phyloP scores from a whole-genome alignment of 2,329 filamentous ascomycete genomes.

The Zasmidium angulare region DNA sequence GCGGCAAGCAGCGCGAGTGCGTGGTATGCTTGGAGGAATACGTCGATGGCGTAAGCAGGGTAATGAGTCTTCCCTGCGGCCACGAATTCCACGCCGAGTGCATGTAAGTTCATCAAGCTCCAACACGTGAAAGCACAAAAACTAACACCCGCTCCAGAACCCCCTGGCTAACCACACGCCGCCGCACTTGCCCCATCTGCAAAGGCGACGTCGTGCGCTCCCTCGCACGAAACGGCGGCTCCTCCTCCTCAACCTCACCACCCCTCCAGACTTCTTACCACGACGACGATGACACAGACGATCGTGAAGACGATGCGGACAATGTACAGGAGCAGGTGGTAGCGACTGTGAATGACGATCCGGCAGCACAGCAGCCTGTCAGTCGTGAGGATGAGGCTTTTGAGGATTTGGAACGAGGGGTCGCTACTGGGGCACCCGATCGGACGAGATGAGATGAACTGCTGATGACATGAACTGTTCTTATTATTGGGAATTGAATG shows the following conservation, averaged over 20 bases:
- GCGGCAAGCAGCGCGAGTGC: conserved; percentile 75
- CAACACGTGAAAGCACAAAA: not conserved
- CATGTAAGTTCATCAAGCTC: conserved; percentile 70
- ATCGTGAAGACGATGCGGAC: conserved; percentile 29
- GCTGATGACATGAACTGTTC: too few relatives aligned
- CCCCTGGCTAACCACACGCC: conserved; percentile 91
- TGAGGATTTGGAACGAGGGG: conserved; percentile 37
- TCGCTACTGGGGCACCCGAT: conserved; percentile 18
- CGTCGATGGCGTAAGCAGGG: conserved; percentile 85
- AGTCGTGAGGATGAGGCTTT: conserved; percentile 35
- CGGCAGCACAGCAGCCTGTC: conserved; percentile 31
- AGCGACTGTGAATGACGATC: conserved; percentile 33
- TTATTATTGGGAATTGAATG: too few relatives aligned
- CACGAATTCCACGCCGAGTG: conserved; percentile 98
- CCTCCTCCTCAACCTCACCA: conserved; percentile 18
- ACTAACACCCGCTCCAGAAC: conserved; percentile 58
- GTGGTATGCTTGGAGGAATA: conserved; percentile 98
- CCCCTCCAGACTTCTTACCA: conserved; percentile 19
- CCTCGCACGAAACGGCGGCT: conserved; percentile 29
- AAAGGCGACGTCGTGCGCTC: conserved; percentile 87
- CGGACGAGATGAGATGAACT: conserved; percentile 16
- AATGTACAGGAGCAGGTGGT: conserved; percentile 37
- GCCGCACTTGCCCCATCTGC: conserved; percentile 97
- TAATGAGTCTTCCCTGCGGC: conserved; percentile 96
- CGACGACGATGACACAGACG: conserved; percentile 18